phyloP scores from a whole-genome alignment of 1,284 basidiomycete species.

The Apiotrichum montevideense region DNA sequence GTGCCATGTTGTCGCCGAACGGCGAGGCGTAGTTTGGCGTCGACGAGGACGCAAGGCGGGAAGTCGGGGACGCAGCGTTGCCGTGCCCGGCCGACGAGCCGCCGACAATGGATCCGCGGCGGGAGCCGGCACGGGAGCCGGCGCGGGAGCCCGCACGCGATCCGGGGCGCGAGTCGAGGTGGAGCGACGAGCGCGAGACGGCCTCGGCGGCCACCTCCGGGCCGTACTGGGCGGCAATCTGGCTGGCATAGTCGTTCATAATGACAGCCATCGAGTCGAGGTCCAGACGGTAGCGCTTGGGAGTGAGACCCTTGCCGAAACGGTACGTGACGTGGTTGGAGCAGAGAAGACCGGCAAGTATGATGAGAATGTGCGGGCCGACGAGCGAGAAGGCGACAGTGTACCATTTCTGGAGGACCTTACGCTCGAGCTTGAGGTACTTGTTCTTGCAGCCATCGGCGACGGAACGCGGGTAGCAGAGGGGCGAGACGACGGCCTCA shows the following conservation, averaged over 20 bases:
- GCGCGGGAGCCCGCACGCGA: conserved; percentile 13
- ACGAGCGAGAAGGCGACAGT: conserved; percentile 59
- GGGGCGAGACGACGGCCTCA: conserved; percentile 59
- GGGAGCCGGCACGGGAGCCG: conserved; percentile 9
- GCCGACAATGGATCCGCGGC: conserved; percentile 9
- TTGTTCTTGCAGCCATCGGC: conserved; percentile 64
- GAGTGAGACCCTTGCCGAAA: conserved; percentile 71
- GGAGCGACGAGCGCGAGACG: conserved; percentile 34
- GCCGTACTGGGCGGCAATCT: conserved; percentile 46
- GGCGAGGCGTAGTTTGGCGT: conserved; percentile 10
- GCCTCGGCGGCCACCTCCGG: conserved; percentile 41
- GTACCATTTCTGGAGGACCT: conserved; percentile 56
- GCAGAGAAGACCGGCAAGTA: conserved; percentile 59
- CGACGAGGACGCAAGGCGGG: neutral
- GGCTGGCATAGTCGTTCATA: conserved; percentile 62
- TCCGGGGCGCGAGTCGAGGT: conserved; percentile 19
- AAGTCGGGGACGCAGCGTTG: neutral
- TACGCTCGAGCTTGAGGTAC: conserved; percentile 58
- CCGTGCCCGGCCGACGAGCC: conserved; percentile 4
- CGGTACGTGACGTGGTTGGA: conserved; percentile 68
- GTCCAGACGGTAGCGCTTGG: conserved; percentile 62
- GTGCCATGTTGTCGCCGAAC: conserved; percentile 8
- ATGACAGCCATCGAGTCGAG: conserved; percentile 62
- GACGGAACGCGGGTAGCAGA: conserved; percentile 60
- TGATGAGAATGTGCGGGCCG: conserved; percentile 59